Evolutionary conservation across 306 rosid genomes (phyloP).

Genomic region (Astragalus glycyphyllos): DNA sequence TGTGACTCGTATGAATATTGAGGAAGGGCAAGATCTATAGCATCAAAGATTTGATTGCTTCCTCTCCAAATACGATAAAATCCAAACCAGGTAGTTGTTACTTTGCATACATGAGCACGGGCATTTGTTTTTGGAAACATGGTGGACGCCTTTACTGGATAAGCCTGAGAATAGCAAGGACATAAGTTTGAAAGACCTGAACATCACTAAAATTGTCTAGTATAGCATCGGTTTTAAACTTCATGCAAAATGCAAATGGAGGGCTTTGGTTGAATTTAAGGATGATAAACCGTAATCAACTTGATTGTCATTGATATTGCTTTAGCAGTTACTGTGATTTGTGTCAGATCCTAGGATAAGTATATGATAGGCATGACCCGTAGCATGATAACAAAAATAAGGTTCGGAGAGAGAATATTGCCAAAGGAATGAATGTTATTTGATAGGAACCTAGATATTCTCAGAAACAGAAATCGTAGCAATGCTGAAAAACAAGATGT

Average conservation of each 20-base stretch:
- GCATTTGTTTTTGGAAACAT: constrained; percentile 61
- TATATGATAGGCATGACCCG: background rate
- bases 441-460: no score
- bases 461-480: no score
- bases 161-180: constrained; percentile 60
- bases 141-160: constrained; percentile 58
- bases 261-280: constrained; percentile 13
- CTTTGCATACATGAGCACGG: constrained; percentile 72
- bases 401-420: background rate
- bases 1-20: constrained; percentile 73
- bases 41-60: constrained; percentile 67
- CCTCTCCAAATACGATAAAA: constrained; percentile 73
- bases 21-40: constrained; percentile 79
- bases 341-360: background rate
- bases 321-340: background rate
- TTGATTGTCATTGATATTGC: background rate
- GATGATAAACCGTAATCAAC: background rate
- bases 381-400: background rate
- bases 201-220: constrained; percentile 28
- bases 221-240: constrained; percentile 27
- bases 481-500: no score
- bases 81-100: constrained; percentile 91
- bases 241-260: constrained; percentile 21
- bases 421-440: background rate
- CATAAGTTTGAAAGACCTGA: constrained; percentile 24